Evolutionary conservation across 2,329 filamentous ascomycete genomes (phyloP).

Genomic region (Botrytis fragariae): DNA sequence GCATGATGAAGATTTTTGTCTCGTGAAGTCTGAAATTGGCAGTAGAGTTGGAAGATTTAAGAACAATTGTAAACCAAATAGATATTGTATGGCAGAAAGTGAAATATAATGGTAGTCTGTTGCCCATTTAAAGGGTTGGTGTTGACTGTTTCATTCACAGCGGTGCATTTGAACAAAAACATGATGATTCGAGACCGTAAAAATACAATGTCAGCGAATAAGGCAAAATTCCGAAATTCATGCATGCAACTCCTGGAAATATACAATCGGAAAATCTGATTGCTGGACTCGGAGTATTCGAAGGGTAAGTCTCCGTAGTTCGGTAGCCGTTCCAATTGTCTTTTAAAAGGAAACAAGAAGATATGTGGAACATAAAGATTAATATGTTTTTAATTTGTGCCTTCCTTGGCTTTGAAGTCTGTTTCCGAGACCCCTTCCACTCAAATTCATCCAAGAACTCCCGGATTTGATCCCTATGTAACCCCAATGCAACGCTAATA

Average conservation of each 20-base stretch:
- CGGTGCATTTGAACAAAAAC: background rate
- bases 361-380: background rate
- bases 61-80: too few relatives aligned
- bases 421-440: background rate
- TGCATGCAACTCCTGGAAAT: background rate
- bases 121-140: background rate
- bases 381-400: background rate
- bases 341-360: background rate
- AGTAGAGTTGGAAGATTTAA: background rate
- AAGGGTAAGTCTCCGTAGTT: background rate
- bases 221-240: background rate
- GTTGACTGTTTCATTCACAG: background rate
- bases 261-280: background rate
- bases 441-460: slow-evolving; percentile 9
- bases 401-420: background rate
- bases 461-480: background rate
- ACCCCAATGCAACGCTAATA: background rate
- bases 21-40: background rate
- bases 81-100: background rate
- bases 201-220: background rate
- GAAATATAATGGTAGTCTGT: background rate
- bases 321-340: background rate
- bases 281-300: background rate
- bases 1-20: background rate
- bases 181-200: background rate